A percentile compares a stretch with the other conserved stretches of the same genome.
These are phyloP conservation scores for Colletotrichum australisinense DNA, from an alignment of 2,329 filamentous ascomycete genomes.

Conservation along the genomic window DNA sequence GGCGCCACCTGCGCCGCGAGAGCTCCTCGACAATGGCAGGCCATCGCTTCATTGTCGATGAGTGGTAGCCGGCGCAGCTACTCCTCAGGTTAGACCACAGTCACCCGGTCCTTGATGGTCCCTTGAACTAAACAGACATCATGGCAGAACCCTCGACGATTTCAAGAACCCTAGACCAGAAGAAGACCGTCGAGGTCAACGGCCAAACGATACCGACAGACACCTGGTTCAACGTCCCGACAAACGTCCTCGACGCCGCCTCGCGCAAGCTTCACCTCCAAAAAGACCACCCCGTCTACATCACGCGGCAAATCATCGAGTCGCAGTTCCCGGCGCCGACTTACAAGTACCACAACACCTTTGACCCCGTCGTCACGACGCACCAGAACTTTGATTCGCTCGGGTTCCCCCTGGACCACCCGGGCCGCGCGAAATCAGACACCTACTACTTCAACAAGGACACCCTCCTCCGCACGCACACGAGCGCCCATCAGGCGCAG, in stretches of 20 bases:
- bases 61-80: slow-evolving; percentile 30
- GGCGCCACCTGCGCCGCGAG: slow-evolving; percentile 9
- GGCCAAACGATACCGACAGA: slow-evolving; percentile 76
- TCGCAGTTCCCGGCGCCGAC: slow-evolving; percentile 81
- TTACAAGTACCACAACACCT: slow-evolving; percentile 81
- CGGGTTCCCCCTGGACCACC: slow-evolving; percentile 88
- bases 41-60: slow-evolving; percentile 10
- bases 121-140: not conserved
- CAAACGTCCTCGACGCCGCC: slow-evolving; percentile 79
- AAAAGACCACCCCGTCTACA: slow-evolving; percentile 87
- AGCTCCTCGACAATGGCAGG: slow-evolving; percentile 7
- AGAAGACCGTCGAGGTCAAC: slow-evolving; percentile 65
- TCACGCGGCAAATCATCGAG: slow-evolving; percentile 93
- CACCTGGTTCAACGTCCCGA: slow-evolving; percentile 85
- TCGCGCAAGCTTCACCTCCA: slow-evolving; percentile 88
- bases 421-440: slow-evolving; percentile 87
- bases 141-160: slow-evolving; percentile 7
- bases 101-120: not conserved
- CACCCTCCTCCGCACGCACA: slow-evolving; percentile 91
- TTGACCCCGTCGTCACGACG: slow-evolving; percentile 86
- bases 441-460: slow-evolving; percentile 93
- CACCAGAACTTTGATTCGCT: slow-evolving; percentile 96
- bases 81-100: slow-evolving; percentile 39
- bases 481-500: slow-evolving; percentile 90
- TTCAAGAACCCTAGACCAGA: slow-evolving; percentile 32